phyloP scores from a whole-genome alignment of 352 stramenopile species.

The Pythium folliculosum region DNA sequence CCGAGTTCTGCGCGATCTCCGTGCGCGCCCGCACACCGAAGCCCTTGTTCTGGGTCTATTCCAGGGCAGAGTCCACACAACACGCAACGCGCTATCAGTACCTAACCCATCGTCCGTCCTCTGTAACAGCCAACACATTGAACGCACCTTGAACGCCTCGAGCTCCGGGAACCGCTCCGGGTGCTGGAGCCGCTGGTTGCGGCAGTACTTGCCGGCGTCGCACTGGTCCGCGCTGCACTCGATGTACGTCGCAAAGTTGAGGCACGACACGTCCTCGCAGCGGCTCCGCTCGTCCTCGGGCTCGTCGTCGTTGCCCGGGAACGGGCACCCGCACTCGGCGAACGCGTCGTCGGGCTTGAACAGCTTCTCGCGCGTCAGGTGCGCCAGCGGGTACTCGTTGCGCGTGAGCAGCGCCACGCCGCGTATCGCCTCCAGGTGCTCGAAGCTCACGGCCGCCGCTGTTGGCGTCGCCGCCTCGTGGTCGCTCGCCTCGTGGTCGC shows the following conservation, averaged over 20 bases:
- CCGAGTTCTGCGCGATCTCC: conserved; percentile 55
- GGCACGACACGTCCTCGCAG: conserved; percentile 84
- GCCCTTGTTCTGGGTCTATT: conserved; percentile 76
- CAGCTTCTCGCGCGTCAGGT: conserved; percentile 43
- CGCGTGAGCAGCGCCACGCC: conserved; percentile 58
- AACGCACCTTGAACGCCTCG: conserved; percentile 63
- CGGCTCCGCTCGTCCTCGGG: conserved; percentile 45
- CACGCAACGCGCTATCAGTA: neutral
- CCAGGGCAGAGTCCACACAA: neutral
- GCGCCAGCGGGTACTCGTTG: conserved; percentile 76
- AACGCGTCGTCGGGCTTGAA: conserved; percentile 40
- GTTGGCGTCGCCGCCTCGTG: neutral
- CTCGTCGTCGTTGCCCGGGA: conserved; percentile 29
- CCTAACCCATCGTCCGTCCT: too few relatives aligned
- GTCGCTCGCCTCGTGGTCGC: neutral
- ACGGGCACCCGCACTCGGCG: conserved; percentile 60
- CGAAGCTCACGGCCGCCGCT: conserved; percentile 31
- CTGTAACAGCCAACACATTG: neutral
- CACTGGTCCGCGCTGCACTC: conserved; percentile 61
- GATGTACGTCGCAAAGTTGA: conserved; percentile 90
- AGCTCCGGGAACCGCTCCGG: conserved; percentile 61
- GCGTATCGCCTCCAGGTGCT: conserved; percentile 71
- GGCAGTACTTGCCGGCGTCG: conserved; percentile 47
- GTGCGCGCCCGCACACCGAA: conserved; percentile 78
- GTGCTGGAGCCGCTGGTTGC: conserved; percentile 80